Percentiles rank a stretch among this genome's conserved stretches.
These are phyloP conservation scores for Metschnikowia corniflorae DNA, from an alignment of 805 yeast species.

Conservation along the genomic window DNA sequence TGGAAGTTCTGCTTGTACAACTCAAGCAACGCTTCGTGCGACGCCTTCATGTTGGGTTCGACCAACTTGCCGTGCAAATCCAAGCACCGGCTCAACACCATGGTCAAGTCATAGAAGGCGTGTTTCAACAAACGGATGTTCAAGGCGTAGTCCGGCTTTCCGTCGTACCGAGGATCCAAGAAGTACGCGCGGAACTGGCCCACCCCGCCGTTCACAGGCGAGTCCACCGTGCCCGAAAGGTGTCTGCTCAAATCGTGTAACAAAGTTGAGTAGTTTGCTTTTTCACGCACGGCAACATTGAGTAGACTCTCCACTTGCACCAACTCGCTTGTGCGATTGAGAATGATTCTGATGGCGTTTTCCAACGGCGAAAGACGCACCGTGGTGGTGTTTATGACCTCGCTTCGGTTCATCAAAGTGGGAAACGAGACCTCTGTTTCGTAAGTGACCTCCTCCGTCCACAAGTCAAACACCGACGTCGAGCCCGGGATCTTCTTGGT, in stretches of 20 bases:
- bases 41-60: constrained; percentile 50
- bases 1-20: constrained; percentile 65
- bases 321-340: constrained; percentile 68
- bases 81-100: constrained; percentile 62
- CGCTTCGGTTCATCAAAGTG: constrained; percentile 81
- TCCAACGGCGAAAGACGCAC: constrained; percentile 76
- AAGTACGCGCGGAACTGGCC: constrained; percentile 76
- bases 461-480: constrained; percentile 65
- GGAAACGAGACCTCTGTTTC: constrained; percentile 79
- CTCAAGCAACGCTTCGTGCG: constrained; percentile 65
- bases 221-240: constrained; percentile 80
- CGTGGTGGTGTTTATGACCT: constrained; percentile 47
- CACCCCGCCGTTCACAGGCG: constrained; percentile 92
- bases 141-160: constrained; percentile 28
- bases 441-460: constrained; percentile 86
- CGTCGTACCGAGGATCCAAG: constrained; percentile 34
- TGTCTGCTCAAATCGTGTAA: constrained; percentile 67
- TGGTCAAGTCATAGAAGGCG: constrained; percentile 66
- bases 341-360: constrained; percentile 69
- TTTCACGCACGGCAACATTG: constrained; percentile 49
- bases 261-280: constrained; percentile 43
- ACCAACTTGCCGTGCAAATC: constrained; percentile 65
- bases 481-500: constrained; percentile 72
- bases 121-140: constrained; percentile 36
- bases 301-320: constrained; percentile 62